Base-by-base conservation (phyloP, 2,329 filamentous ascomycete genomes). In the Graphilbum sp. region DNA sequence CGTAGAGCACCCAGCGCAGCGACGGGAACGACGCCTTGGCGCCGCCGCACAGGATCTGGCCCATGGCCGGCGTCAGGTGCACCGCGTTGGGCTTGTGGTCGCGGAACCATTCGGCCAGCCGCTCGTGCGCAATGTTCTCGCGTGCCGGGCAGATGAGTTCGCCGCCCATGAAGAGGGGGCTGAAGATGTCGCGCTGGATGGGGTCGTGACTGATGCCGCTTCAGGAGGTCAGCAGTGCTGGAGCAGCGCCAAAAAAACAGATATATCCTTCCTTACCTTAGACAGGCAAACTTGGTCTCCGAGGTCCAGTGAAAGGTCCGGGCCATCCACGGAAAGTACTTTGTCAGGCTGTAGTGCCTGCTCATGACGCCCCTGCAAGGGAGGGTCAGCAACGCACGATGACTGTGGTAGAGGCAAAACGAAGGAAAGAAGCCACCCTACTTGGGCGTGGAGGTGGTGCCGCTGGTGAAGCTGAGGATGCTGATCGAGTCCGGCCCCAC, bases 21-120 rank as follows among this genome's bases (percentile, higher is more conserved):
- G 69, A 66, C 1, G 84, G 79, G 50, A 95, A 92, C 46, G 81
- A 58, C 0, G 83, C 76, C 3, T 63, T 77, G 19, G 85, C 81
- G 47, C 82, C 84, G 32, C 86, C 87, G n/a, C 88, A 78, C 2
- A 96, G 63, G 43, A 96, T 90, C 49, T 95, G 84, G 39, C 87
- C 87, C 87, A 96, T 95, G 41, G 90, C 90, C 10, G 90, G 90
- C 1, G 90, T 98, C 30, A 96, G 61, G 57, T 96, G 90, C 12
- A 80, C 85, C 17, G 86, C 81, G 15, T 78, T 93, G 3, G 81
- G 74, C 39, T 69, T 61, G 51, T 81, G 72, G 37, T 79, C 72
- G 37, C 68, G 66, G 69, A 95, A 84, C 90, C 90, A 98, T 52
- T 93, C 85, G 5, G 79, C 79, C 13, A 95, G 64, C 49, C 68